Base-by-base conservation (phyloP, 306 rosid genomes). In the Urtica urens region DNA sequence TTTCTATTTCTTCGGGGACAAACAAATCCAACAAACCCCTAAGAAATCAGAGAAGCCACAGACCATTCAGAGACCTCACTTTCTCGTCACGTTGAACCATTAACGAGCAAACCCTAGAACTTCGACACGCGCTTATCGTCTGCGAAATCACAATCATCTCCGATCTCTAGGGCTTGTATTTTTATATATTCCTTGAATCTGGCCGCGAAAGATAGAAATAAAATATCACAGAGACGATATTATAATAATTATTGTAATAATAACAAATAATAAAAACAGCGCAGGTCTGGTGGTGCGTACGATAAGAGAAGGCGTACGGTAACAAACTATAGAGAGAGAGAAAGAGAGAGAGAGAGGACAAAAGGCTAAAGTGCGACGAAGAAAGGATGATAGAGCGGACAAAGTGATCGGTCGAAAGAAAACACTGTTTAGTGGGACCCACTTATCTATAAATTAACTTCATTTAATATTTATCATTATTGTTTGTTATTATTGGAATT, bases 361-460 rank as follows among this genome's bases (percentile, higher is more conserved):
- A 59, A 47, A 62, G 60, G 51, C 72, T 77, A 77, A 65, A 55
- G 66, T 73, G 54, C 57, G 34, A 20, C 17, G 42, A 50, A 14
- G 29, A 38, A 57, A 18, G 55, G 63, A 57, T 50, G 55, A 58
- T 18, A 51, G 66, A 68, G 77, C 73, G 68, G 65, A 70, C 81
- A 76, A 65, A 73, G 61, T 27, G 63, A 65, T 55, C 46, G 62
- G 77, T 80, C 85, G 78, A 69, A 69, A 66, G 73, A 59, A 34
- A 52, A 71, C 58, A 44, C 76, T 65, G 75, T 49, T 63, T 13
- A 0, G 46, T 38, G 78, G 81, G 74, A 45, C 86, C 92, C 67
- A 49, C 66, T 35, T 49, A 53, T 60, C 65, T 54, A 38, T 53
- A 24, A 24, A 64, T 41, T 52, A 26, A 47, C 30, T 22, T 51